These are phyloP conservation scores for Austroboletus niveus DNA, from an alignment of 1,284 basidiomycete genomes.

Conservation along the genomic window DNA sequence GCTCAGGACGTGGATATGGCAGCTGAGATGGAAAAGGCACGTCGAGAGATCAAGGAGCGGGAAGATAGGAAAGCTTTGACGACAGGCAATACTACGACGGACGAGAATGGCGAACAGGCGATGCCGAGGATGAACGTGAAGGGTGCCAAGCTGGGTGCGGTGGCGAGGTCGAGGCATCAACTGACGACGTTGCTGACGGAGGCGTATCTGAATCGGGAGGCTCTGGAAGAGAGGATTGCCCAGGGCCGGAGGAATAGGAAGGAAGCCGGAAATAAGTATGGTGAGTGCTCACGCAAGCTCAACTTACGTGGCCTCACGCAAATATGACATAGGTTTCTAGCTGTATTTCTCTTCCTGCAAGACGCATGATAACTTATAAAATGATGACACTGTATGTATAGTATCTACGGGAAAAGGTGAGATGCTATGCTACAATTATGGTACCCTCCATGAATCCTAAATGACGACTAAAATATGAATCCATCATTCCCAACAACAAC, in stretches of 20 bases:
- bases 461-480: background rate
- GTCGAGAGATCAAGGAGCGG: slow-evolving; percentile 62
- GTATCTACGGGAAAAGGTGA: slow-evolving; percentile 14
- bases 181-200: slow-evolving; percentile 72
- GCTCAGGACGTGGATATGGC: slow-evolving; percentile 61
- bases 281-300: slow-evolving; percentile 36
- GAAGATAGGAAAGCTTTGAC: slow-evolving; percentile 76
- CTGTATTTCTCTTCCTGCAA: background rate
- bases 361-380: too few relatives aligned
- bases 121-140: slow-evolving; percentile 77
- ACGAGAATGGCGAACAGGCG: slow-evolving; percentile 48
- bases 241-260: slow-evolving; percentile 77
- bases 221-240: slow-evolving; percentile 75
- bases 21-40: slow-evolving; percentile 73
- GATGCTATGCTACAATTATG: slow-evolving; percentile 26
- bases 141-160: slow-evolving; percentile 66
- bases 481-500: background rate
- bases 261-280: slow-evolving; percentile 85
- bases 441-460: background rate
- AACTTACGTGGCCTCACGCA: background rate
- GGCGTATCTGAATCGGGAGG: slow-evolving; percentile 76
- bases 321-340: slow-evolving; percentile 40
- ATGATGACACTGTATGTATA: slow-evolving; percentile 8
- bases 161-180: slow-evolving; percentile 72
- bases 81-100: slow-evolving; percentile 27